Conservation (phyloP, 306 rosid species). For the Cucurbita moschata region DNA sequence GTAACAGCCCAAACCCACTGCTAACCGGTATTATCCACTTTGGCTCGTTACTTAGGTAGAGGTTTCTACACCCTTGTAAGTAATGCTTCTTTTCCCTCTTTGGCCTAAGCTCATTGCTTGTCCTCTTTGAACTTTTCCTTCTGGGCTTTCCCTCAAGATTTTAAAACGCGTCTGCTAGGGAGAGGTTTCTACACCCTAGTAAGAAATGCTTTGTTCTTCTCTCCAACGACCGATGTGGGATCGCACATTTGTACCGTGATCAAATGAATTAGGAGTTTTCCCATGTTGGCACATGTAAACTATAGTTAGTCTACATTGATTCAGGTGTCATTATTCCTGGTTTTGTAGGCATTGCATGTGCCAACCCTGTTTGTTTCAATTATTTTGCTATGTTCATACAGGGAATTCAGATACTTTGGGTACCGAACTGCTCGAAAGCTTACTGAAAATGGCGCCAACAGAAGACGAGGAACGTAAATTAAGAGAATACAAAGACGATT, state of each 20-base stretch:
- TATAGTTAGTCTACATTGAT: background rate
- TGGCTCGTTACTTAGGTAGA: no score
- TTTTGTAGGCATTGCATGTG: background rate
- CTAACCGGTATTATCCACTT: no score
- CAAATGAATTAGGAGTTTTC: background rate
- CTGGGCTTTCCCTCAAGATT: no score
- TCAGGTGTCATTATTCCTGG: background rate
- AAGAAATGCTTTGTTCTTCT: no score
- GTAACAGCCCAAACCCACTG: no score
- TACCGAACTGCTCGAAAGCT: constrained; percentile 74
- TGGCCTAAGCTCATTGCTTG: no score
- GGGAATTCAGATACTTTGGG: constrained; percentile 72
- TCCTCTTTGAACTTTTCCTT: no score
- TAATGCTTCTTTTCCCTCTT: no score
- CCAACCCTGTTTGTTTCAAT: background rate
- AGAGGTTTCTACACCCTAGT: no score
- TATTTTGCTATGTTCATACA: constrained; percentile 11
- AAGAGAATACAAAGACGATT: constrained; percentile 56
- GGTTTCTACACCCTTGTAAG: no score
- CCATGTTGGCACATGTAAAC: background rate
- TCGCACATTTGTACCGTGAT: background rate
- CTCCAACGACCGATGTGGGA: no score
- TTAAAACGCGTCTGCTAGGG: no score
- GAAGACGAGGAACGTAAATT: constrained; percentile 64
- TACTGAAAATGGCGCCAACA: constrained; percentile 87